Conservation (phyloP, 345 rosid genomes). For the Ricinus communis region DNA sequence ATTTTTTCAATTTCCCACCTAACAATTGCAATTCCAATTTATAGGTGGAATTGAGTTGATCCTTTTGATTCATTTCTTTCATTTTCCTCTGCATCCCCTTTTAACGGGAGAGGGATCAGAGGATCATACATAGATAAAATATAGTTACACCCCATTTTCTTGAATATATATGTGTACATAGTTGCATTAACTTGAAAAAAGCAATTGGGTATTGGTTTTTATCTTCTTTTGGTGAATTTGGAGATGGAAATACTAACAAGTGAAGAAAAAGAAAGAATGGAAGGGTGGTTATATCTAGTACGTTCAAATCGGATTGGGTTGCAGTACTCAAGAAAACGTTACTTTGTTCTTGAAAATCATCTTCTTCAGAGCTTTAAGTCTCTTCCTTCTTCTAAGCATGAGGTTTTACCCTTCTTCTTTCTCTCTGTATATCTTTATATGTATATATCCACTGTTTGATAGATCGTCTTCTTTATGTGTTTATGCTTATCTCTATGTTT, state of each 20-base stretch:
- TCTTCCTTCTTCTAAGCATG: constrained; percentile 44
- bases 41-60: not conserved
- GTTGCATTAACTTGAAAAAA: not conserved
- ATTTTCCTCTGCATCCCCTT: constrained; percentile 1
- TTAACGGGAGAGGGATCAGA: constrained; percentile 9
- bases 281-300: constrained; percentile 83
- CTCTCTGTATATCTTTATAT: not conserved
- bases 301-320: constrained; percentile 81
- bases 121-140: too few species aligned
- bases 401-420: constrained; percentile 41
- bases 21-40: not conserved
- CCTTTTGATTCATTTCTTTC: not conserved
- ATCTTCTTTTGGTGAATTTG: not conserved
- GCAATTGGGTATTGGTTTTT: constrained; percentile 4
- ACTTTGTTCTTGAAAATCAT: constrained; percentile 69
- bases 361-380: constrained; percentile 76
- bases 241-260: constrained; percentile 44
- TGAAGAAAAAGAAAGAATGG: constrained; percentile 51
- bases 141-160: too few species aligned
- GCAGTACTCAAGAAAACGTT: constrained; percentile 79
- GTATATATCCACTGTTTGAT: not conserved
- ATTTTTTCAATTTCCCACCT: not conserved
- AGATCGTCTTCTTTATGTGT: not conserved
- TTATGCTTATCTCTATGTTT: not conserved
- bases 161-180: not conserved